Base-by-base conservation (phyloP, 2,329 filamentous ascomycete genomes). In the Teratosphaeria gauchensis region DNA sequence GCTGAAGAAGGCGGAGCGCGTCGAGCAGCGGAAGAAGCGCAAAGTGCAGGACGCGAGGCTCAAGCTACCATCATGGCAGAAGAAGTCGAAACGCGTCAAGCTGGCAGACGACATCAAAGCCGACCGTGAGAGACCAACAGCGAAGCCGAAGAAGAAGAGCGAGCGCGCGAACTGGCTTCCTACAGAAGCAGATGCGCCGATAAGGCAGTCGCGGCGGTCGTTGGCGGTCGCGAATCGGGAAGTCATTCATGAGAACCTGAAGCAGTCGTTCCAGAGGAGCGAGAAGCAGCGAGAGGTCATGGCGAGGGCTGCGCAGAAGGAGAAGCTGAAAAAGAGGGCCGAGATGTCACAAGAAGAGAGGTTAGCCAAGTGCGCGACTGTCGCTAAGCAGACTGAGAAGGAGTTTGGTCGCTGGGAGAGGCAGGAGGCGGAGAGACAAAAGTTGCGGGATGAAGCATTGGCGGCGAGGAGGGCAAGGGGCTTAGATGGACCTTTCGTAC, bases 391-490 rank as follows among this genome's bases (percentile, higher is more conserved):
- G 67, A 99, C 73, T 83, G 87, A 65, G n/a, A 65, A 95, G 90
- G 79, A 97, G 88, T 73, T 76, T 96, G 69, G 96, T 69, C 82
- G 90, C 58, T 97, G 92, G 92, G 92, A 97, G 73, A 88, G 90
- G 72, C 89, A 90, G 6, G 94, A 99, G 75, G 91, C 90, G 74
- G 85, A 88, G 71, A 85, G 92, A 59, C 88, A 92, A 64, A 90
- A 92, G 67, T 89, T 95, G 69, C 83, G 92, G 61, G 83, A 85
- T 63, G 88, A 86, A 48, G 92, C 88, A 74, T 79, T 97, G 54
- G 91, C 92, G 46, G 94, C 92, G 14, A 78, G 97, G 65, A 89
- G 95, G 68, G 90, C 91, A 71, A 84, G 92, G 54, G 90, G 88
- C 55, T 81, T 97, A 8, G 86, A 92, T 57, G 94, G 94, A 0